phyloP scores from a whole-genome alignment of 2,329 filamentous ascomycete species.

The Ciborinia camelliae region DNA sequence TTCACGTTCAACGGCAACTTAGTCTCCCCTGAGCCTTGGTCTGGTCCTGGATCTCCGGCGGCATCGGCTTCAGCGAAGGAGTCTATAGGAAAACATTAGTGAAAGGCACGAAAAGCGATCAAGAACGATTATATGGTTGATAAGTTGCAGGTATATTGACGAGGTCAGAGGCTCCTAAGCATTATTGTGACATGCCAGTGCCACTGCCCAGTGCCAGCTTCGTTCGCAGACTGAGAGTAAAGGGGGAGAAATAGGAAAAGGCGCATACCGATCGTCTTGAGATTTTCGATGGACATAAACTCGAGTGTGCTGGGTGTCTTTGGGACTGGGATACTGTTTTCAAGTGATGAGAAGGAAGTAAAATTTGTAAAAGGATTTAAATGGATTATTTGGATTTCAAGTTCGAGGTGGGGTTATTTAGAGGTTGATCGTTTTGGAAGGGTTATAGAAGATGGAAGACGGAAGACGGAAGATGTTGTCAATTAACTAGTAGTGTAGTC shows the following conservation, averaged over 20 bases:
- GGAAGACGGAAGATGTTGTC: neutral
- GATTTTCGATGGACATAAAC: constrained; percentile 99
- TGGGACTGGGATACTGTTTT: constrained; percentile 24
- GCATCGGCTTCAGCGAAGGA: constrained; percentile 22
- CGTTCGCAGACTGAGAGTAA: neutral
- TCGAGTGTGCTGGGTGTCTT: constrained; percentile 61
- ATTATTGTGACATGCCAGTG: neutral
- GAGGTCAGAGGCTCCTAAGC: neutral
- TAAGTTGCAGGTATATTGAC: neutral
- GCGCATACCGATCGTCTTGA: constrained; percentile 84
- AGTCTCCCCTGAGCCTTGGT: constrained; percentile 18
- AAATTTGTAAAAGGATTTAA: constrained; percentile 23
- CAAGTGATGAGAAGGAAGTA: constrained; percentile 2
- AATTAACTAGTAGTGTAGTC: too few relatives aligned
- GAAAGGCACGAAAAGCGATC: neutral
- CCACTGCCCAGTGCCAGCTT: neutral
- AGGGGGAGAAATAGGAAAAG: neutral
- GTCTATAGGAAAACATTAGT: constrained; percentile 16
- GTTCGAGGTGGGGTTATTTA: constrained; percentile 27
- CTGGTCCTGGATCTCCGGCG: constrained; percentile 20
- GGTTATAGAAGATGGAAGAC: neutral
- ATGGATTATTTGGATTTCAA: constrained; percentile 19
- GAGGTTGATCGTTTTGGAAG: constrained; percentile 13
- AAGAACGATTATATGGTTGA: neutral
- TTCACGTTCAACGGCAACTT: constrained; percentile 10